Conservation (phyloP, 2,329 filamentous ascomycete species). For the Phialophora chinensis region DNA sequence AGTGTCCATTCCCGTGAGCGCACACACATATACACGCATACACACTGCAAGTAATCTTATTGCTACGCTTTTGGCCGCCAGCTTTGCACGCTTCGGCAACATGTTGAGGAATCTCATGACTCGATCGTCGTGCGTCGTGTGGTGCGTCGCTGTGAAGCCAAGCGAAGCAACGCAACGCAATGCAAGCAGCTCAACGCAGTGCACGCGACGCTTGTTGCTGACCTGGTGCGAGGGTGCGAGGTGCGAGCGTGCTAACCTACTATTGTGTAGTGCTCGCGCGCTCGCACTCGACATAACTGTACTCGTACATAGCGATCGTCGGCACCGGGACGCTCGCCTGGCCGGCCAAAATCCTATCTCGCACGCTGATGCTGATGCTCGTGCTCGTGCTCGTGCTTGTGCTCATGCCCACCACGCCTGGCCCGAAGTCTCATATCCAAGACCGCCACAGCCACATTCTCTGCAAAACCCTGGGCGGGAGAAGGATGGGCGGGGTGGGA, state of each 20-base stretch:
- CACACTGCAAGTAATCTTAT: background rate
- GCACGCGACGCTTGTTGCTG: background rate
- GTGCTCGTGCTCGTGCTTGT: background rate
- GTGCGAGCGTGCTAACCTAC: background rate
- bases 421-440: background rate
- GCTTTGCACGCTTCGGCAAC: background rate
- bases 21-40: background rate
- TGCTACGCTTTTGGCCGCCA: background rate
- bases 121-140: background rate
- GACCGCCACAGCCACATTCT: conserved; percentile 10
- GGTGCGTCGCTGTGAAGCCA: too few species aligned
- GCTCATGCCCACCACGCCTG: background rate
- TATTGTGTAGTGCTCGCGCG: background rate
- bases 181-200: too few species aligned
- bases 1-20: too few species aligned
- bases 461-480: background rate
- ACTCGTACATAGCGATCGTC: background rate
- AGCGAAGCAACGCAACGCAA: too few species aligned
- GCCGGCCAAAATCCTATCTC: conserved; percentile 16
- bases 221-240: background rate
- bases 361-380: conserved; percentile 2
- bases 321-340: background rate
- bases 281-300: background rate
- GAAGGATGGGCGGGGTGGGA: conserved; percentile 7
- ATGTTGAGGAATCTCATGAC: conserved; percentile 2